These are phyloP conservation scores for Rhynchosporium graminicola DNA, from an alignment of 2,329 filamentous ascomycete species.

Conservation along the genomic window DNA sequence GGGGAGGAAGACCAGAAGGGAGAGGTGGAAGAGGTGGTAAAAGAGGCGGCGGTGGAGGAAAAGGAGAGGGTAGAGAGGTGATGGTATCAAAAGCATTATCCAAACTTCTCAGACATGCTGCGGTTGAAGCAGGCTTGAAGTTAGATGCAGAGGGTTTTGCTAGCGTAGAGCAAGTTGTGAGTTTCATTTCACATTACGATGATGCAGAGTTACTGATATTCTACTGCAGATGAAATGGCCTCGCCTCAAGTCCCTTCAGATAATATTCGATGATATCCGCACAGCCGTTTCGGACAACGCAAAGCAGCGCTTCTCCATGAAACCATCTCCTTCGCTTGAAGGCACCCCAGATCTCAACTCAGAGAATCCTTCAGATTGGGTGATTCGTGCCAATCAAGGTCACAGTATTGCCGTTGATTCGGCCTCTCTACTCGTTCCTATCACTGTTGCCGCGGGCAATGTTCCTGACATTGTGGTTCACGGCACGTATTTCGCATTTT, in stretches of 20 bases:
- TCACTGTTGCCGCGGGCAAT: slow-evolving; percentile 59
- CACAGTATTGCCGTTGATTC: slow-evolving; percentile 79
- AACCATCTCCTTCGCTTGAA: slow-evolving; percentile 49
- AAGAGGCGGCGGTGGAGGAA: slow-evolving; percentile 26
- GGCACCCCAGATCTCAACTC: slow-evolving; percentile 33
- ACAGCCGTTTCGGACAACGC: slow-evolving; percentile 72
- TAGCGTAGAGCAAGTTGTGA: slow-evolving; percentile 58
- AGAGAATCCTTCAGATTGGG: slow-evolving; percentile 64
- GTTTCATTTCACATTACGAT: slow-evolving; percentile 38
- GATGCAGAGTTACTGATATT: background rate
- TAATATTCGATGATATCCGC: slow-evolving; percentile 74
- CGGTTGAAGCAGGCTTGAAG: slow-evolving; percentile 53
- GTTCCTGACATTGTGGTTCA: slow-evolving; percentile 74
- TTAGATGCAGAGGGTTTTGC: slow-evolving; percentile 63
- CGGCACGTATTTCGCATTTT: slow-evolving; percentile 84
- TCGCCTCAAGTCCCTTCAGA: slow-evolving; percentile 64
- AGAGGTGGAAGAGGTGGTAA: slow-evolving; percentile 22
- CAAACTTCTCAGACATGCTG: slow-evolving; percentile 41
- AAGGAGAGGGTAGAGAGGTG: slow-evolving; percentile 35
- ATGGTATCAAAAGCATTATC: slow-evolving; percentile 40
- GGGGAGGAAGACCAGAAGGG: slow-evolving; percentile 17
- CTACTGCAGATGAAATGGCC: slow-evolving; percentile 40
- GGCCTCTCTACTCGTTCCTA: slow-evolving; percentile 67
- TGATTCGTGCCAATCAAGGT: slow-evolving; percentile 95
- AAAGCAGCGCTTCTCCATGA: slow-evolving; percentile 88